Conservation (phyloP, 2,329 filamentous ascomycete species). For the Torrubiellomyces zombiae region DNA sequence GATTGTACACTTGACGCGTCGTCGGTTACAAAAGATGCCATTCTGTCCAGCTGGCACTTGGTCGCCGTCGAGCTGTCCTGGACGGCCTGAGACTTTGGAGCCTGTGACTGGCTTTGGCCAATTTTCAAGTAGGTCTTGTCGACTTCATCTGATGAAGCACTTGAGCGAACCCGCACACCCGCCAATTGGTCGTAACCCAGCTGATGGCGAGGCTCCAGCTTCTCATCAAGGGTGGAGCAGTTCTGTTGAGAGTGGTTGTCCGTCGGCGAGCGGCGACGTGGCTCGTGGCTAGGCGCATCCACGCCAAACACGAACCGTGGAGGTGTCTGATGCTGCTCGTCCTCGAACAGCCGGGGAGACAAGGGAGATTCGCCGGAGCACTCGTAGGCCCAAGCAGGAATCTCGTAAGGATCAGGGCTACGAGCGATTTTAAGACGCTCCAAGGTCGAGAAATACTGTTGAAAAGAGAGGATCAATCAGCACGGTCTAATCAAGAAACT, state of each 20-base stretch:
- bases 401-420: constrained; percentile 14
- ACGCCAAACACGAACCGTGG: constrained; percentile 4
- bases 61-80: constrained; percentile 1
- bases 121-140: constrained; percentile 12
- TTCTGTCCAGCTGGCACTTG: constrained; percentile 6
- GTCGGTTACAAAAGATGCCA: constrained; percentile 9
- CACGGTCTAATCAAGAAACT: no score
- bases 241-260: constrained; percentile 2
- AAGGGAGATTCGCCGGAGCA: constrained; percentile 9
- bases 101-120: constrained; percentile 10
- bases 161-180: constrained; percentile 20
- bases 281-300: constrained; percentile 6
- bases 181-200: constrained; percentile 50
- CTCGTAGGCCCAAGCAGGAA: constrained; percentile 10
- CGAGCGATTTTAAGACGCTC: constrained; percentile 53
- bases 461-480: constrained; percentile 2
- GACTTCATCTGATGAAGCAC: constrained; percentile 19
- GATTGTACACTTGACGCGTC: constrained; percentile 5
- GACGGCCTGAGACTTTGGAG: constrained; percentile 6
- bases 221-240: constrained; percentile 1
- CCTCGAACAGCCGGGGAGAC: constrained; percentile 5
- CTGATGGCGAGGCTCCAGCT: constrained; percentile 44
- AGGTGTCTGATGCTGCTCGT: constrained; percentile 2
- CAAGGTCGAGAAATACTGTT: constrained; percentile 55
- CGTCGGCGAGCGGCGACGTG: constrained; percentile 2